Base-by-base conservation (phyloP, 106 monocot genomes). In the Xerophyta viscosa region DNA sequence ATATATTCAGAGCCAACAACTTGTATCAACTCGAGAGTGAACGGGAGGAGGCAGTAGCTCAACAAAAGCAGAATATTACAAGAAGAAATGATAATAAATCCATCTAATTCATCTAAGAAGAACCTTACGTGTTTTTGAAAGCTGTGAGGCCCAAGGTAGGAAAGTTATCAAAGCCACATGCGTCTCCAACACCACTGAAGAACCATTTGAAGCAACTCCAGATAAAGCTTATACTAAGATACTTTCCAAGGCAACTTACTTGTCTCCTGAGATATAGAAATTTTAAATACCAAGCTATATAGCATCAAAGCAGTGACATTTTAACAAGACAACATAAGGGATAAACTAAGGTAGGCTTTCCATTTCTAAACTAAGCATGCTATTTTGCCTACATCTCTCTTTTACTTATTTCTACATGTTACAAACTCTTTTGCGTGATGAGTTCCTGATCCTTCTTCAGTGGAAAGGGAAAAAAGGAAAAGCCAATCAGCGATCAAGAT, bases 171-270 rank as follows among this genome's bases (percentile, higher is more conserved):
- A 73, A 73, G 2, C 73, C 73, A 54, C 73, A 73, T 46, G 37
- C 66, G 39, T 66, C 73, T 10, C 48, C 54, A 41, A 36, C 33
- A 11, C 54, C 66, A 6, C 46, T 61, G 61, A 21, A 73, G 29
- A 73, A 73, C 73, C 73, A 73, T 46, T 73, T 59, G 29, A 73
- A 73, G 24, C 66, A 66, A 10, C 66, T 58, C 66, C 73, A 73
- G 21, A 73, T 12, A 54, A 73, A 73, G 54, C 73, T 73, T 19
- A 67, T 24, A 17, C 60, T 60, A 46, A 73, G 66, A 50, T 60
- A 73, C 55, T 61, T 66, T 5, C 66, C 73, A 14, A 67, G 41
- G 0, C 24, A 13, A 17, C 53, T 46, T 11, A 73, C 73, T 61
- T 73, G 73, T 11, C 60, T 73, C 66, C 73, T 73, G 54, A 31